Percentiles rank a stretch among this genome's conserved stretches.
Conservation (phyloP, 2,329 filamentous ascomycete genomes). For the Xylaria hypoxylon region DNA sequence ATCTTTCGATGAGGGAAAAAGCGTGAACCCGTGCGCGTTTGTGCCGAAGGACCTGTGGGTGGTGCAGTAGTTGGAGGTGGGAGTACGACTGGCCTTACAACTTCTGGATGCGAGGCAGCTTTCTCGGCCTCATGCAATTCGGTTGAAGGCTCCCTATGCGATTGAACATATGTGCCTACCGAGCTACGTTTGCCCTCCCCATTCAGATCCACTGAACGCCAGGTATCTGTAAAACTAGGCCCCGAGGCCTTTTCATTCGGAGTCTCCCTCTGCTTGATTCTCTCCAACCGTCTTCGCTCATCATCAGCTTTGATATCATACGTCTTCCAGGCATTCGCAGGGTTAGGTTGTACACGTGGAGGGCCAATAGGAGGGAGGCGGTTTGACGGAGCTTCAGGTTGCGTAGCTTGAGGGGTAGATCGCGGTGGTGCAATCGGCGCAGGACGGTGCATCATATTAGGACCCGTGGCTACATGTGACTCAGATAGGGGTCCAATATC, state of each 20-base stretch:
- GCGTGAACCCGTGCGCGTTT: slow-evolving; percentile 65
- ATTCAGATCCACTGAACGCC: slow-evolving; percentile 59
- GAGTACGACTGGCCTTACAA: slow-evolving; percentile 35
- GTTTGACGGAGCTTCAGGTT: slow-evolving; percentile 38
- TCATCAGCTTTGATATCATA: slow-evolving; percentile 56
- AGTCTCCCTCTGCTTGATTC: slow-evolving; percentile 57
- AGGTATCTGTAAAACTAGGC: slow-evolving; percentile 64
- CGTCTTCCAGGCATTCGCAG: slow-evolving; percentile 42
- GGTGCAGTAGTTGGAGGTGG: slow-evolving; percentile 26
- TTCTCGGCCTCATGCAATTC: slow-evolving; percentile 33
- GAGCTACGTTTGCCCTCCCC: slow-evolving; percentile 53
- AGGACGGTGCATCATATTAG: slow-evolving; percentile 54
- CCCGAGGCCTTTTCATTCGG: slow-evolving; percentile 59
- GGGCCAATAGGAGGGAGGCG: slow-evolving; percentile 50
- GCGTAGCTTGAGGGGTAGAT: slow-evolving; percentile 39
- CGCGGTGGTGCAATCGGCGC: slow-evolving; percentile 58
- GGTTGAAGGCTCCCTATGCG: slow-evolving; percentile 32
- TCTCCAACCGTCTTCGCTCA: slow-evolving; percentile 54
- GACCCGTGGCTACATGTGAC: slow-evolving; percentile 52
- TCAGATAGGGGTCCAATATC: slow-evolving; percentile 65
- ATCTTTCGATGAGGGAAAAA: slow-evolving; percentile 70
- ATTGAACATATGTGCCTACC: slow-evolving; percentile 42
- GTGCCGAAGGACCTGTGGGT: slow-evolving; percentile 47
- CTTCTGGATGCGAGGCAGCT: slow-evolving; percentile 36
- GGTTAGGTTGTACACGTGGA: slow-evolving; percentile 39